A percentile compares a stretch with the other conserved stretches of the same genome.
These are phyloP conservation scores for Fonsecaea nubica DNA, from an alignment of 2,329 filamentous ascomycete species.

Conservation along the genomic window DNA sequence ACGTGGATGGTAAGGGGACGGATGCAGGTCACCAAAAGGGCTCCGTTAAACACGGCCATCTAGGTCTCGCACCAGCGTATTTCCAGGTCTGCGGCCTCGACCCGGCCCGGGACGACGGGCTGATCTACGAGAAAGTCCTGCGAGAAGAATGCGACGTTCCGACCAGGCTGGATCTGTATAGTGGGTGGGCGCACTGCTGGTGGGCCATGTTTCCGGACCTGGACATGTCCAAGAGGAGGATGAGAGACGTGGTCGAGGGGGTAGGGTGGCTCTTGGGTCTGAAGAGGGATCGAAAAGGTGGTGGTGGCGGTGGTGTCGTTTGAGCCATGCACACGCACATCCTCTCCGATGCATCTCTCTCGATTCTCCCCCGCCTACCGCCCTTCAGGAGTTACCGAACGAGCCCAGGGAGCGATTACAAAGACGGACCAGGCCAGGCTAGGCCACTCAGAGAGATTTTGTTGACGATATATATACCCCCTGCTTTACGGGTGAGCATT, in stretches of 20 bases:
- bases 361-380: no score
- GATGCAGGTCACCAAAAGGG: slow-evolving; percentile 32
- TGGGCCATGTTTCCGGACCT: slow-evolving; percentile 31
- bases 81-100: slow-evolving; percentile 61
- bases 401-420: no score
- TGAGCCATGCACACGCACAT: no score
- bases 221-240: slow-evolving; percentile 32
- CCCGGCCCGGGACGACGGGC: slow-evolving; percentile 58
- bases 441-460: no score
- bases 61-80: slow-evolving; percentile 47
- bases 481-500: no score
- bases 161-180: slow-evolving; percentile 55
- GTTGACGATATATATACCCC: no score
- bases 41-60: slow-evolving; percentile 26
- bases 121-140: slow-evolving; percentile 60
- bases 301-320: no score
- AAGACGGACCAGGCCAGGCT: no score
- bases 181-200: slow-evolving; percentile 51
- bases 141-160: slow-evolving; percentile 52
- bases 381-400: no score
- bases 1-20: slow-evolving; percentile 23
- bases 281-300: not conserved
- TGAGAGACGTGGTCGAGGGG: slow-evolving; percentile 30
- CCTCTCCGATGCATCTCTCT: no score
- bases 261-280: slow-evolving; percentile 30